These are phyloP conservation scores for Vanrija sp. DNA, from an alignment of 1,284 basidiomycete species.

Conservation along the genomic window DNA sequence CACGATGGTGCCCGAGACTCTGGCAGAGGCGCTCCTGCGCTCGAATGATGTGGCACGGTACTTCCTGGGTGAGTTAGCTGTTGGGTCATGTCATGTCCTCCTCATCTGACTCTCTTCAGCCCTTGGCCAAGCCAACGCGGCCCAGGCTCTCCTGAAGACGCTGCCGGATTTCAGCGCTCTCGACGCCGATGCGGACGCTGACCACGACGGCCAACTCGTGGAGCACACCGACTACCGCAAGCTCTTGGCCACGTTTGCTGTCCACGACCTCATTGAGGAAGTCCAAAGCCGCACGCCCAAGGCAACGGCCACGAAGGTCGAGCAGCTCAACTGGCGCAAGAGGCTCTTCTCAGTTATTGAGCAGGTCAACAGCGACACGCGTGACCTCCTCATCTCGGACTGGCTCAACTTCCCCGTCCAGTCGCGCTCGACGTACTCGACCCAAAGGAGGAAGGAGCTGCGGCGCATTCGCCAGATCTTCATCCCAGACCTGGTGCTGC, in stretches of 20 bases:
- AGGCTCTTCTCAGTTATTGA: slow-evolving; percentile 32
- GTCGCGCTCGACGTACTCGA: slow-evolving; percentile 46
- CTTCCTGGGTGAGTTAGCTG: slow-evolving; percentile 64
- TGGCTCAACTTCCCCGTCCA: slow-evolving; percentile 51
- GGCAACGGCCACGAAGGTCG: slow-evolving; percentile 34
- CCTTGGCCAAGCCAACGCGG: slow-evolving; percentile 67
- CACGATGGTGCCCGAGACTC: slow-evolving; percentile 68
- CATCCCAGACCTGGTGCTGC: slow-evolving; percentile 83
- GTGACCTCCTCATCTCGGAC: slow-evolving; percentile 50
- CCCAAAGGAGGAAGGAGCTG: slow-evolving; percentile 65
- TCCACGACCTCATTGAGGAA: slow-evolving; percentile 38
- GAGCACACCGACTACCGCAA: slow-evolving; percentile 31
- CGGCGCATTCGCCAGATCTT: slow-evolving; percentile 79
- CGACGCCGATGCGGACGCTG: slow-evolving; percentile 52
- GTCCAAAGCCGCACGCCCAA: slow-evolving; percentile 25
- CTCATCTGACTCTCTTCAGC: slow-evolving; percentile 50
- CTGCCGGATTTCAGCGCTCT: slow-evolving; percentile 60
- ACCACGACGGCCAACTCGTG: slow-evolving; percentile 19
- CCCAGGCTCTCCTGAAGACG: slow-evolving; percentile 61
- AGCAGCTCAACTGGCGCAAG: slow-evolving; percentile 33
- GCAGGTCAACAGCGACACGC: slow-evolving; percentile 42
- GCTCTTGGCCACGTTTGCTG: slow-evolving; percentile 35
- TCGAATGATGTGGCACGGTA: slow-evolving; percentile 80
- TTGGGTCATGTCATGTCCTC: not conserved
- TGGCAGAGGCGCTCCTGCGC: slow-evolving; percentile 72